These are phyloP conservation scores for Tetrahymena malaccensis DNA, from an alignment of 73 alveolate species.

Conservation along the genomic window DNA sequence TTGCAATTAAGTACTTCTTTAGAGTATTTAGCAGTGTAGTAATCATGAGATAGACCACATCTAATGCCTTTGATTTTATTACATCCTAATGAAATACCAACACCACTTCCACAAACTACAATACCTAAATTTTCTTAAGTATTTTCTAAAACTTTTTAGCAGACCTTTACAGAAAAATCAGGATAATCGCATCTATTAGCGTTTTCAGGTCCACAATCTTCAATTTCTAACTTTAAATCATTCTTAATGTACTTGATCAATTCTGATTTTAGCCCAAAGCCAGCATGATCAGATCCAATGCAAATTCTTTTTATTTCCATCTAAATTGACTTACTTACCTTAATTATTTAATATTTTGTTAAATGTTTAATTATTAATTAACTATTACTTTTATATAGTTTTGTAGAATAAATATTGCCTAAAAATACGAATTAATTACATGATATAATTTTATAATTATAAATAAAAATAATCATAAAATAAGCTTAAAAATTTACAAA, in stretches of 20 bases:
- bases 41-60: conserved; percentile 65
- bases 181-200: conserved; percentile 54
- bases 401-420: neutral
- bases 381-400: neutral
- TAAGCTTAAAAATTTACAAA: no score
- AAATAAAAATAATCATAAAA: no score
- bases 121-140: conserved; percentile 39
- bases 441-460: no score
- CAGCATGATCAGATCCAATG: conserved; percentile 69
- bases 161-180: conserved; percentile 36
- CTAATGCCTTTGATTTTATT: conserved; percentile 59
- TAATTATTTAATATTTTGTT: neutral
- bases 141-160: conserved; percentile 33
- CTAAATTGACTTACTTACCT: neutral
- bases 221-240: conserved; percentile 24
- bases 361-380: no score
- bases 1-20: conserved; percentile 44
- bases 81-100: conserved; percentile 62
- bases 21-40: conserved; percentile 47
- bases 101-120: conserved; percentile 62
- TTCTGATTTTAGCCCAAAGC: conserved; percentile 28
- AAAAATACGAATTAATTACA: no score
- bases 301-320: conserved; percentile 7
- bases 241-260: conserved; percentile 10
- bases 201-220: conserved; percentile 40